These are phyloP conservation scores for Astraeus odoratus DNA, from an alignment of 768 basidiomycete genomes.

Conservation along the genomic window DNA sequence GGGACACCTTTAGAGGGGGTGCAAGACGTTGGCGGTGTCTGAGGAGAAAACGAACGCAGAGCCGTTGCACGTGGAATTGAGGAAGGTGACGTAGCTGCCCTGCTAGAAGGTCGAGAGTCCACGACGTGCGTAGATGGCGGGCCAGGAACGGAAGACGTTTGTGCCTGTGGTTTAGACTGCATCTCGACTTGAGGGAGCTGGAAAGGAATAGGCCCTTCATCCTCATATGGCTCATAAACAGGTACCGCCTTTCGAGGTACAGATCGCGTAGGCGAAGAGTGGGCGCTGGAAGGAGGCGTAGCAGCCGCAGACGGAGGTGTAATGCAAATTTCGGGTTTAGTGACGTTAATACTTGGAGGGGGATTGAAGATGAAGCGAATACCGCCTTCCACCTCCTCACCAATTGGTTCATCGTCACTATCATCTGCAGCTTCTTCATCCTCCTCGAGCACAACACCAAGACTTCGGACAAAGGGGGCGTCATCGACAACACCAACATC, in stretches of 20 bases:
- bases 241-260: slow-evolving; percentile 3
- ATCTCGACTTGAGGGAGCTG: slow-evolving; percentile 16
- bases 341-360: slow-evolving; percentile 32
- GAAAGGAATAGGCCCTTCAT: slow-evolving; percentile 18
- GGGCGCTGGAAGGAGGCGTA: slow-evolving; percentile 15
- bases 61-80: slow-evolving; percentile 43
- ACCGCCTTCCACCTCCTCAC: slow-evolving; percentile 54
- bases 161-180: slow-evolving; percentile 6
- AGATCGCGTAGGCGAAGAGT: slow-evolving; percentile 2
- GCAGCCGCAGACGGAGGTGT: slow-evolving; percentile 23
- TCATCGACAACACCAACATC: slow-evolving; percentile 39
- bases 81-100: slow-evolving; percentile 34
- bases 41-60: slow-evolving; percentile 29
- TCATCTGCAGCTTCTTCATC: slow-evolving; percentile 25
- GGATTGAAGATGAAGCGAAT: slow-evolving; percentile 70
- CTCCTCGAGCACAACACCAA: slow-evolving; percentile 40
- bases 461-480: slow-evolving; percentile 17
- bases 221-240: slow-evolving; percentile 11
- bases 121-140: slow-evolving; percentile 4
- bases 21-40: slow-evolving; percentile 24
- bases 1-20: slow-evolving; percentile 29
- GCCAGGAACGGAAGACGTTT: slow-evolving; percentile 7
- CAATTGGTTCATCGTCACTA: slow-evolving; percentile 47
- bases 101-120: slow-evolving; percentile 8
- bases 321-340: slow-evolving; percentile 17